Evolutionary conservation across 1,284 basidiomycete species (phyloP).

Genomic region (Xerocomus amazonicus): DNA sequence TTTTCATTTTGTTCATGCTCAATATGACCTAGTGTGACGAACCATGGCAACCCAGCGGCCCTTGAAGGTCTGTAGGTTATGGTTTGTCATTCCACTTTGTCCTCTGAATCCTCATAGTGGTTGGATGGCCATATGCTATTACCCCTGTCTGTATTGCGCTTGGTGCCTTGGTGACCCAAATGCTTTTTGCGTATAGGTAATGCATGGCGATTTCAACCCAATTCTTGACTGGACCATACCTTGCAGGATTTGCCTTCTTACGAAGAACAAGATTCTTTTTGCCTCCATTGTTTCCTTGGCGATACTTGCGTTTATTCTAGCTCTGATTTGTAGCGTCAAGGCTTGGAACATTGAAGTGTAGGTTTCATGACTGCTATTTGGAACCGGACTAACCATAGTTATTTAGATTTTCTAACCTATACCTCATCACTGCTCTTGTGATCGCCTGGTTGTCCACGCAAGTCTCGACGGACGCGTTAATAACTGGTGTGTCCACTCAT

Average conservation of each 20-base stretch:
- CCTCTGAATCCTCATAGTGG: constrained; percentile 5
- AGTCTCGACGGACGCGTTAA: constrained; percentile 37
- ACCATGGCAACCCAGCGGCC: constrained; percentile 11
- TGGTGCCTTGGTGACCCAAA: constrained; percentile 42
- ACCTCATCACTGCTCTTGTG: constrained; percentile 29
- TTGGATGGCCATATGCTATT: constrained; percentile 40
- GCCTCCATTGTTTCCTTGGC: constrained; percentile 34
- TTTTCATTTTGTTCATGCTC: not conserved
- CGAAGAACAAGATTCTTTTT: constrained; percentile 34
- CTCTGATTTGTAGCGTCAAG: constrained; percentile 35
- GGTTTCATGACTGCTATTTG: constrained; percentile 10
- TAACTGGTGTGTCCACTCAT: constrained; percentile 34
- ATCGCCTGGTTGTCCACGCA: constrained; percentile 41
- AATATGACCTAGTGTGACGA: constrained; percentile 11
- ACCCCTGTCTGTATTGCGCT: constrained; percentile 43
- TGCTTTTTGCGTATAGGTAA: constrained; percentile 11
- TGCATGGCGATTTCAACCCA: not conserved
- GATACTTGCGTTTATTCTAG: constrained; percentile 36
- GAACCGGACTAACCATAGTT: not conserved
- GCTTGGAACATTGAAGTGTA: constrained; percentile 39
- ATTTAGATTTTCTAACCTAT: constrained; percentile 28
- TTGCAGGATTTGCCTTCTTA: constrained; percentile 31
- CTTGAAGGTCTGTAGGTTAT: constrained; percentile 9
- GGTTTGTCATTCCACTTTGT: not conserved
- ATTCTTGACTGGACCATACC: constrained; percentile 3